Evolutionary conservation across 2,329 filamentous ascomycete species (phyloP).

Genomic region (Fusarium subtropicale): DNA sequence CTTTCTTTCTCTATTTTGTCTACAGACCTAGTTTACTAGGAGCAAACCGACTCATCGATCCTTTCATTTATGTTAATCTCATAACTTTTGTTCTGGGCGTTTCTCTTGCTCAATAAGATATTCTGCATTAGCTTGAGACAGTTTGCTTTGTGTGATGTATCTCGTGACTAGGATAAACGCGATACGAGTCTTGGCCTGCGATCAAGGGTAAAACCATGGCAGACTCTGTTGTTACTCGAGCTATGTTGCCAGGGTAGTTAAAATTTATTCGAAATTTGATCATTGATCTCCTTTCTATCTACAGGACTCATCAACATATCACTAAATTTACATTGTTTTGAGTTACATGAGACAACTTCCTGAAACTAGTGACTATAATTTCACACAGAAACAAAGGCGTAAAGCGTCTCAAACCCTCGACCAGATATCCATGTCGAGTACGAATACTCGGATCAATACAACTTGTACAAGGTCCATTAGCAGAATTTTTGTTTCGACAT

Average conservation of each 20-base stretch:
- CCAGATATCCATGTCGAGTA: conserved; percentile 15
- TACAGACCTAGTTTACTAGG: conserved; percentile 17
- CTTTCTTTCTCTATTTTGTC: conserved; percentile 6
- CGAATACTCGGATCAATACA: conserved; percentile 8
- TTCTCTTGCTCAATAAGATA: neutral
- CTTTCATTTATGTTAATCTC: conserved; percentile 1
- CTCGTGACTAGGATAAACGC: conserved; percentile 4
- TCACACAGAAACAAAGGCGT: neutral
- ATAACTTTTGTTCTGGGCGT: neutral
- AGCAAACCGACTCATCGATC: conserved; percentile 1
- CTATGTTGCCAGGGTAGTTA: neutral
- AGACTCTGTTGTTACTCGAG: conserved; percentile 1
- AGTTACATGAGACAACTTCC: neutral
- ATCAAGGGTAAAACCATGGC: neutral
- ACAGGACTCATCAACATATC: conserved; percentile 6
- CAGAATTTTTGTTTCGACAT: neutral
- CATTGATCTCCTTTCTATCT: neutral
- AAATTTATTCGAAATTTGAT: neutral
- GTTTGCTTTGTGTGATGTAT: neutral
- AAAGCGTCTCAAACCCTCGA: neutral
- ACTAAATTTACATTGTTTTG: neutral
- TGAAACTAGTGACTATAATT: neutral
- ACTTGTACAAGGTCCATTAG: neutral
- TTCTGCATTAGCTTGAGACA: neutral
- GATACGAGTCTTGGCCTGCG: neutral